Percentiles rank a stretch among this genome's conserved stretches.
Conservation (phyloP, 2,329 filamentous ascomycete species). For the Neodidymelliopsis sp. region DNA sequence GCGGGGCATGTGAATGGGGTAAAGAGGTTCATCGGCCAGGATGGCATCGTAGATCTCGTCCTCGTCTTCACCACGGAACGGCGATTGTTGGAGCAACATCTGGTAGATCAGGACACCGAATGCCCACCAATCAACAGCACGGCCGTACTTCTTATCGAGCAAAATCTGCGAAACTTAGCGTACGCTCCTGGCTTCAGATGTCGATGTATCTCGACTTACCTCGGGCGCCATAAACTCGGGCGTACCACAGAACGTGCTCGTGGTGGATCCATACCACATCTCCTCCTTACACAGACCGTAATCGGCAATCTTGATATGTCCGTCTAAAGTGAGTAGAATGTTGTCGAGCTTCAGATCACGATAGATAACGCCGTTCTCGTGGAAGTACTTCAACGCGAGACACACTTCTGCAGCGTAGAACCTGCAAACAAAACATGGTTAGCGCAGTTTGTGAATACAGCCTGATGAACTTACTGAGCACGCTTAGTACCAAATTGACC, state of each 20-base stretch:
- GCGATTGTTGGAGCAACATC: conserved; percentile 98
- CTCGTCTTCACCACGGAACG: conserved; percentile 98
- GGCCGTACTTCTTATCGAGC: conserved; percentile 96
- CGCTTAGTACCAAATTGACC: conserved; percentile 95
- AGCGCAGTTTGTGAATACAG: conserved; percentile 9
- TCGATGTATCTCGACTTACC: conserved; percentile 60
- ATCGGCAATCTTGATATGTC: conserved; percentile 98
- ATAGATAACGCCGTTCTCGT: conserved; percentile 99
- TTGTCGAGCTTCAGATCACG: conserved; percentile 83
- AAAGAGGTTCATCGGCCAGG: conserved; percentile 93
- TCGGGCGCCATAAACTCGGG: conserved; percentile 99
- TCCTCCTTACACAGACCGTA: conserved; percentile 99
- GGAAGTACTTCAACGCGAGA: conserved; percentile 97
- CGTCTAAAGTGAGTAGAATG: conserved; percentile 91
- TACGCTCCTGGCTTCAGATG: background rate
- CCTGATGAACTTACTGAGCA: conserved; percentile 74
- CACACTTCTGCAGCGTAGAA: conserved; percentile 99
- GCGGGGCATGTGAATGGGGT: conserved; percentile 98
- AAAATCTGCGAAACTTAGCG: conserved; percentile 70
- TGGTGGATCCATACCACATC: conserved; percentile 98
- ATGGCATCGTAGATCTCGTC: conserved; percentile 99
- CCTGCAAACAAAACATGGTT: conserved; percentile 54
- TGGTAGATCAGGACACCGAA: conserved; percentile 99
- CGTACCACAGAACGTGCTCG: conserved; percentile 98
- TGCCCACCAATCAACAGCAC: conserved; percentile 99